Evolutionary conservation across 2,329 filamentous ascomycete species (phyloP).

Genomic region (Fusarium solani-melongenae): DNA sequence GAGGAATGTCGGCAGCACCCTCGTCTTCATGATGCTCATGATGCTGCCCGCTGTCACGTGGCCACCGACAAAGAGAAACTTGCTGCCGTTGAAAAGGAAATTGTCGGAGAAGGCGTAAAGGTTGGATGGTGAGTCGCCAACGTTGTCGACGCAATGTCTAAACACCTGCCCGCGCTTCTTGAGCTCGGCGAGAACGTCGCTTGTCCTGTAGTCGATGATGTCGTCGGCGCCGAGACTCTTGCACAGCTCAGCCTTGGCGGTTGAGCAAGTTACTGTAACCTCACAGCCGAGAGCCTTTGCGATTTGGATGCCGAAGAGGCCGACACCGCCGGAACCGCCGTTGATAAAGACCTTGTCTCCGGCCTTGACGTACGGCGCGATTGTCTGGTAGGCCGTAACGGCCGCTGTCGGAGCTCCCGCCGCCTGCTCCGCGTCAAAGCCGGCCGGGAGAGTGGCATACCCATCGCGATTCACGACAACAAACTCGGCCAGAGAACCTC

Average conservation of each 20-base stretch:
- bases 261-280: slow-evolving; percentile 71
- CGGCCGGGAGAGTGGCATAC: slow-evolving; percentile 53
- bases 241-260: slow-evolving; percentile 67
- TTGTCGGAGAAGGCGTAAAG: slow-evolving; percentile 64
- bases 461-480: slow-evolving; percentile 47
- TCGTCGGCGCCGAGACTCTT: slow-evolving; percentile 71
- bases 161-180: slow-evolving; percentile 60
- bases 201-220: slow-evolving; percentile 69
- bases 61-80: slow-evolving; percentile 64
- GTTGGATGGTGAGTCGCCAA: slow-evolving; percentile 59
- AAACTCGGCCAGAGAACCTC: slow-evolving; percentile 58
- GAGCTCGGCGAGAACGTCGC: slow-evolving; percentile 60
- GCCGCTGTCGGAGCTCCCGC: slow-evolving; percentile 57
- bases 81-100: slow-evolving; percentile 60
- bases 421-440: slow-evolving; percentile 54
- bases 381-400: slow-evolving; percentile 61
- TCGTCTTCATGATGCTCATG: slow-evolving; percentile 37
- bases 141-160: slow-evolving; percentile 68
- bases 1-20: slow-evolving; percentile 48
- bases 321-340: slow-evolving; percentile 72
- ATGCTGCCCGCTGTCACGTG: slow-evolving; percentile 43
- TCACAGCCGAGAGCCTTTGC: slow-evolving; percentile 70
- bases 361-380: slow-evolving; percentile 58
- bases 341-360: slow-evolving; percentile 74
- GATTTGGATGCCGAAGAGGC: slow-evolving; percentile 71